phyloP scores from a whole-genome alignment of 768 basidiomycete species.

The Clavulina sp. region DNA sequence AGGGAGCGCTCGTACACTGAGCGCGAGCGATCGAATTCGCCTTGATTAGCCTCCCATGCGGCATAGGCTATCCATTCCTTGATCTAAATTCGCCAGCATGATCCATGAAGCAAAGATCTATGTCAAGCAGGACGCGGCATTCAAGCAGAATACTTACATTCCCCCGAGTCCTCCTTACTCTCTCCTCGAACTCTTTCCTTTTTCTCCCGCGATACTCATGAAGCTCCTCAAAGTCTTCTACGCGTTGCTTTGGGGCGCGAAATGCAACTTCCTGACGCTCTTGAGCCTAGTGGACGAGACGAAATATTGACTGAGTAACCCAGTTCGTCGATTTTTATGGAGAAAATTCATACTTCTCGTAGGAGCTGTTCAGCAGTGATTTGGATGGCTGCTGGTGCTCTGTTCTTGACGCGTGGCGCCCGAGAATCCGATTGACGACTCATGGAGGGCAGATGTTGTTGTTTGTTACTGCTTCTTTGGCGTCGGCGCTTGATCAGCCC shows the following conservation, averaged over 20 bases:
- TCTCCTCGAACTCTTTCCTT: conserved; percentile 77
- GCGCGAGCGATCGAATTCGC: conserved; percentile 85
- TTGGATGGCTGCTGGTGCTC: conserved; percentile 87
- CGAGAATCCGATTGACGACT: conserved; percentile 5
- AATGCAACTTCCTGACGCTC: conserved; percentile 88
- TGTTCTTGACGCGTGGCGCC: conserved; percentile 56
- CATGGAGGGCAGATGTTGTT: too few species aligned
- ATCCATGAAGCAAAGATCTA: conserved; percentile 1
- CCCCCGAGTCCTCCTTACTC: conserved; percentile 27
- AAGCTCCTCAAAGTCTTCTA: conserved; percentile 82
- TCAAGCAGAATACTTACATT: conserved; percentile 15
- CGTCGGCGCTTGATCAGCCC: too few species aligned
- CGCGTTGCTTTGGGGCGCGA: conserved; percentile 82
- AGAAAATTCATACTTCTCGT: conserved; percentile 46
- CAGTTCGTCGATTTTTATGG: neutral
- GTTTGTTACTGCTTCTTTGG: too few species aligned
- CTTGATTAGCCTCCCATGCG: conserved; percentile 73
- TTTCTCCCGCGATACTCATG: conserved; percentile 73
- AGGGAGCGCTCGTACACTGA: conserved; percentile 94
- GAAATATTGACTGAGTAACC: neutral
- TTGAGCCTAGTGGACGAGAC: conserved; percentile 53
- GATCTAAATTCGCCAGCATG: conserved; percentile 17
- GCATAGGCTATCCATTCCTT: conserved; percentile 32
- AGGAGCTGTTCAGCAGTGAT: conserved; percentile 97
- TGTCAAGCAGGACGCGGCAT: neutral